Evolutionary conservation across 1,284 basidiomycete genomes (phyloP).

Genomic region (Ganoderma sinense): DNA sequence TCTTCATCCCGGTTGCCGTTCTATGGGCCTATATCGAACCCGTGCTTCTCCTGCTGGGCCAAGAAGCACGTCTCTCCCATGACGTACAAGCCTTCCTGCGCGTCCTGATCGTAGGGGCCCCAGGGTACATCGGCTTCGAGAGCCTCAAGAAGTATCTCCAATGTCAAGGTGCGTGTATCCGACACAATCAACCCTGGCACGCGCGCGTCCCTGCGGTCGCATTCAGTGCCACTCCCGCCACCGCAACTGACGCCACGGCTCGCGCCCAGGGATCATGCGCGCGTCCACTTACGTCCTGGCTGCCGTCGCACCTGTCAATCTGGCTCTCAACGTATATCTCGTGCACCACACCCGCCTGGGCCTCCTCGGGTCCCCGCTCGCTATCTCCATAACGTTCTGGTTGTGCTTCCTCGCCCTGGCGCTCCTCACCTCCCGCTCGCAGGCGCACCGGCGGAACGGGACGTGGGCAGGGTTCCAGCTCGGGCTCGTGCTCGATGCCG

Average conservation of each 20-base stretch:
- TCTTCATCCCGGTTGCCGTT: conserved; percentile 67
- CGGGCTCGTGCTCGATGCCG: conserved; percentile 51
- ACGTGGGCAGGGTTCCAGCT: conserved; percentile 72
- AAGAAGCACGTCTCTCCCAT: conserved; percentile 58
- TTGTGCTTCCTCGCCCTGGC: conserved; percentile 64
- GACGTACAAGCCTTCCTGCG: conserved; percentile 72
- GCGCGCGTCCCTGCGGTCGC: neutral
- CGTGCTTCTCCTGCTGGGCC: conserved; percentile 68
- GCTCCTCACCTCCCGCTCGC: conserved; percentile 56
- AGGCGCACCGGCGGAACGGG: conserved; percentile 58
- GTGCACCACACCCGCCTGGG: conserved; percentile 69
- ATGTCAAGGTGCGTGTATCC: conserved; percentile 65
- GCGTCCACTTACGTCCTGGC: conserved; percentile 71
- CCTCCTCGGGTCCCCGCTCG: conserved; percentile 68
- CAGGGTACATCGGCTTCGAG: conserved; percentile 80
- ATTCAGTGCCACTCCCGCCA: neutral
- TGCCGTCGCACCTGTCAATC: conserved; percentile 68
- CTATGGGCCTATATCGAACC: conserved; percentile 70
- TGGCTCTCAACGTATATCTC: conserved; percentile 63
- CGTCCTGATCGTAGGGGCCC: conserved; percentile 67
- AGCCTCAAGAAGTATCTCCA: conserved; percentile 81
- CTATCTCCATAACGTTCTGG: conserved; percentile 76
- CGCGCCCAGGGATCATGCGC: conserved; percentile 69
- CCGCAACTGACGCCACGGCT: neutral
- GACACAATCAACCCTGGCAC: neutral